Base-by-base conservation (phyloP, 306 rosid species). In the Cicer bijugum region DNA sequence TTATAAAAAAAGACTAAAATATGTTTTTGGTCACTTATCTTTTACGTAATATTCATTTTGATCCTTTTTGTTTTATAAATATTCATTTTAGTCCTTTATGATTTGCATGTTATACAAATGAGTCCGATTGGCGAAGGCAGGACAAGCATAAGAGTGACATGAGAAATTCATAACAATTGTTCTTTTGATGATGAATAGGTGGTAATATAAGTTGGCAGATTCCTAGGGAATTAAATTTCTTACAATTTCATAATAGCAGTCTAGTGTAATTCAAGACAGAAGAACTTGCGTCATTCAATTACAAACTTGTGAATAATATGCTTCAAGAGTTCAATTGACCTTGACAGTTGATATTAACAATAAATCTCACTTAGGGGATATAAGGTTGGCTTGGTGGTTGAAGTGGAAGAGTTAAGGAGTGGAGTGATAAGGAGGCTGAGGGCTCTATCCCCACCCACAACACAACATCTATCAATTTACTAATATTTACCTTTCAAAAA, bases 281-380 rank as follows among this genome's bases (percentile, higher is more conserved):
- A 71, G 63, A 51, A 42, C 48, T 80, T 52, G n/a, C n/a, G 39
- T 8, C 77, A 40, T 73, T 72, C 33, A 38, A 66, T 19, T 45
- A 44, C 28, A 72, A 44, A 6, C 69, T 6, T 37, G 60, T 53
- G 56, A 69, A 55, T 12, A 38, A 72, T 35, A 44, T 57, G 56
- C 44, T 44, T 43, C 72, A 15, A 56, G 17, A 14, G 59, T 44
- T 43, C 72, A 15, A 56, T 35, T 20, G 59, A 5, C 71, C 50
- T 69, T 47, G 67, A 33, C 69, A 19, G 37, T 51, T 75, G 72
- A 64, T n/a, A 33, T 42, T 15, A 58, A 71, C 42, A 71, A 75
- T 40, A 53, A 69, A 46, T 45, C 39, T 75, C 58, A 52, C 28
- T 28, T 28, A 28, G 35, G 35, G 35, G 35, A 28, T 28, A 28